phyloP scores from a whole-genome alignment of 495 filamentous ascomycete species.

The Pseudevernia furfuracea region DNA sequence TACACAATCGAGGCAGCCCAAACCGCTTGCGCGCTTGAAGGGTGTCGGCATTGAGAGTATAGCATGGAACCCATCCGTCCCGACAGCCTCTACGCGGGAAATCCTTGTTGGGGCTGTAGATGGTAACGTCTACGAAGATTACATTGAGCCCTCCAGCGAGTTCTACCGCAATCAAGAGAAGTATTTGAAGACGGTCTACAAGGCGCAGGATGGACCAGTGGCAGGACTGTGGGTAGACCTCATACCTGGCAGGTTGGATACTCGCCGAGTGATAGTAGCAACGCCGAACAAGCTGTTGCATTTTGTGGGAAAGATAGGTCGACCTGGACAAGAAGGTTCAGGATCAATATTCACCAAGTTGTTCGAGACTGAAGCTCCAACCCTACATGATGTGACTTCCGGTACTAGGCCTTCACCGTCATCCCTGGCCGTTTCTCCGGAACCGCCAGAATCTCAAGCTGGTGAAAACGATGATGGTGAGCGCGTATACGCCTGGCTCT shows the following conservation, averaged over 20 bases:
- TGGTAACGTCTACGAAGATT: slow-evolving; percentile 92
- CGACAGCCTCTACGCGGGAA: slow-evolving; percentile 87
- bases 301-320: slow-evolving; percentile 66
- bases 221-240: slow-evolving; percentile 75
- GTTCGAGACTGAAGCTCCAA: slow-evolving; percentile 78
- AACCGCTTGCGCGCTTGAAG: slow-evolving; percentile 72
- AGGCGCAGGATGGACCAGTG: slow-evolving; percentile 65
- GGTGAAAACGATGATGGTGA: slow-evolving; percentile 46
- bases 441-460: slow-evolving; percentile 44
- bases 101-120: slow-evolving; percentile 89
- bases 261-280: slow-evolving; percentile 66
- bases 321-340: slow-evolving; percentile 68
- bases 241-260: slow-evolving; percentile 57
- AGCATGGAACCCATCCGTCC: slow-evolving; percentile 95
- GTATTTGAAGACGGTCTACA: slow-evolving; percentile 75
- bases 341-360: slow-evolving; percentile 75
- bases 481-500: slow-evolving; percentile 84
- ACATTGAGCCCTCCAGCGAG: slow-evolving; percentile 84
- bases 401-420: slow-evolving; percentile 52
- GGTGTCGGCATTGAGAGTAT: slow-evolving; percentile 80
- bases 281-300: slow-evolving; percentile 69
- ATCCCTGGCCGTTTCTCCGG: slow-evolving; percentile 66
- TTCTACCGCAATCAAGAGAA: slow-evolving; percentile 93
- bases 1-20: slow-evolving; percentile 82
- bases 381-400: slow-evolving; percentile 57